Conservation (phyloP, 2,329 filamentous ascomycete genomes). For the Aspergillus arachidicola region DNA sequence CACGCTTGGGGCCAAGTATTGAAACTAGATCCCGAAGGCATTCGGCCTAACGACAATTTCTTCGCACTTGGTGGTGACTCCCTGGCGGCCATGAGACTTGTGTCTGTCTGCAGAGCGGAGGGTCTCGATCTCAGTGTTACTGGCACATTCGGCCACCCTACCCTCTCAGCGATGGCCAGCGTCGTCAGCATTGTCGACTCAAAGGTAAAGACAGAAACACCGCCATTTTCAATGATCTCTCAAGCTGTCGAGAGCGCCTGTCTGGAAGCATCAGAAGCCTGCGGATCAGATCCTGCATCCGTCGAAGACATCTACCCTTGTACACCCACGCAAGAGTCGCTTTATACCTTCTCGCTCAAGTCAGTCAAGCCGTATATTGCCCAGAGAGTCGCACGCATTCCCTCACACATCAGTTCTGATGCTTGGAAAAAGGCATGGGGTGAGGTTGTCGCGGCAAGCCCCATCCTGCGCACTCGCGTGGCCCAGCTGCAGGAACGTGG, state of each 20-base stretch:
- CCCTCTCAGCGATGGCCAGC: constrained; percentile 47
- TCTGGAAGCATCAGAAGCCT: constrained; percentile 41
- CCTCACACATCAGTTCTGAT: constrained; percentile 35
- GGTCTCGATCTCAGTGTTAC: constrained; percentile 39
- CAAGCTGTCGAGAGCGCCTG: constrained; percentile 36
- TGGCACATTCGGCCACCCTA: constrained; percentile 38
- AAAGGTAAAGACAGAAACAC: constrained; percentile 27
- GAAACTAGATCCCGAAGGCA: constrained; percentile 33
- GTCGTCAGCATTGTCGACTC: constrained; percentile 32
- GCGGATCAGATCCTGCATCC: constrained; percentile 26
- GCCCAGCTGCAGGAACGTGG: constrained; percentile 38
- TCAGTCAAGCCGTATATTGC: constrained; percentile 49
- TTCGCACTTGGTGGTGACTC: constrained; percentile 41
- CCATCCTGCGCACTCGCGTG: constrained; percentile 52
- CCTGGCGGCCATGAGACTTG: constrained; percentile 37
- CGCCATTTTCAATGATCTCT: constrained; percentile 35
- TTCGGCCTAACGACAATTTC: constrained; percentile 43
- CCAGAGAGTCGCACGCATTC: constrained; percentile 45
- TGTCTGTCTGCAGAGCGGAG: constrained; percentile 32
- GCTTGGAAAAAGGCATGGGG: constrained; percentile 50
- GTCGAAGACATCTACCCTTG: constrained; percentile 47
- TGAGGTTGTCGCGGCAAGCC: constrained; percentile 40
- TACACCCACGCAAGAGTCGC: constrained; percentile 45
- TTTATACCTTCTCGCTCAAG: constrained; percentile 50
- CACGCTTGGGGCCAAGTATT: constrained; percentile 38